phyloP scores from a whole-genome alignment of 2,329 filamentous ascomycete species.

The Aspergillus pseudotamarii region DNA sequence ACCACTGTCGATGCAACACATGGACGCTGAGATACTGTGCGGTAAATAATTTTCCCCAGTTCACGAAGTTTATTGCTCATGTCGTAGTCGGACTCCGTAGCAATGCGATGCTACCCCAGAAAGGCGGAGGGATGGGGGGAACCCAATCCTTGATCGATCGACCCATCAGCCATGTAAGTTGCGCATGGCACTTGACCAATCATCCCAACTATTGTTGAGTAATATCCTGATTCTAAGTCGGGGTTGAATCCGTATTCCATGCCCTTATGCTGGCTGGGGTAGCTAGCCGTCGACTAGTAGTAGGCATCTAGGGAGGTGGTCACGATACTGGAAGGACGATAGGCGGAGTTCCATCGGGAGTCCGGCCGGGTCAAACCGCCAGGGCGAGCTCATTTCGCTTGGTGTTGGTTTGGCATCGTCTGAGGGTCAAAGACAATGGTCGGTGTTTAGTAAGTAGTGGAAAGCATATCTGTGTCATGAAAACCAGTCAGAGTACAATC shows the following conservation, averaged over 20 bases:
- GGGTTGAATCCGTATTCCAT: neutral
- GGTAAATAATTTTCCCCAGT: neutral
- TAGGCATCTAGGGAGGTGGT: neutral
- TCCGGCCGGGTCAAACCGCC: constrained; percentile 12
- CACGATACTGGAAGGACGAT: neutral
- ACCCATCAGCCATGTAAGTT: constrained; percentile 3
- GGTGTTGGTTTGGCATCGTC: neutral
- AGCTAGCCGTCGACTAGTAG: neutral
- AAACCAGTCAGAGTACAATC: constrained; percentile 1
- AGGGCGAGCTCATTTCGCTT: neutral
- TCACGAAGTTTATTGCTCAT: constrained; percentile 1
- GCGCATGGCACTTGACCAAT: constrained; percentile 3
- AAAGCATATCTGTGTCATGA: neutral
- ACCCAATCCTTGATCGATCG: constrained; percentile 1
- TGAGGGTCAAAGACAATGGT: neutral
- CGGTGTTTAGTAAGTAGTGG: neutral
- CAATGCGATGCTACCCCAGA: constrained; percentile 16
- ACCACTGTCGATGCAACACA: neutral
- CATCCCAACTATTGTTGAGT: neutral
- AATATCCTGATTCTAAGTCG: neutral
- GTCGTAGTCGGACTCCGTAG: neutral
- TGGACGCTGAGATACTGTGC: neutral
- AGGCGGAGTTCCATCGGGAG: constrained; percentile 13
- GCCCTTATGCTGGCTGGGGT: neutral
- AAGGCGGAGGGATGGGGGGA: constrained; percentile 8